Base-by-base conservation (phyloP, 805 yeast species). In the Yamadazyma ubonensis region DNA sequence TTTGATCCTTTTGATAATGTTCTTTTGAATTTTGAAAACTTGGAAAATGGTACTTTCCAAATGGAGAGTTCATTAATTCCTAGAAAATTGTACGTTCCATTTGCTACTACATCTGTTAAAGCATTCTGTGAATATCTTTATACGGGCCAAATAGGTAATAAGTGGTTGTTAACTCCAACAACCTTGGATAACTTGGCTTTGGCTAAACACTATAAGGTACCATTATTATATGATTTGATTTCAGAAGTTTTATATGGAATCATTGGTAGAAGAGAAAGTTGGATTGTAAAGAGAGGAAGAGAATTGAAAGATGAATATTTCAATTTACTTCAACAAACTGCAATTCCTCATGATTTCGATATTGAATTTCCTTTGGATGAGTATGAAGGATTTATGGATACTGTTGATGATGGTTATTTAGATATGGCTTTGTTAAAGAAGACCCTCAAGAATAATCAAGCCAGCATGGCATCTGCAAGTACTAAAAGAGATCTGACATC, bases 131-230 rank as follows among this genome's bases (percentile, higher is more conserved):
- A 85, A 53, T 86, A 79, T 55, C 66, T 86, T 40, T 83, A 81
- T 52, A 85, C 90, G 4, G 95, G 93, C 1, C 89, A 84, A 57
- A 76, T 86, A 16, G 87, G 87, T 18, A 78, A 81, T 38, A 81
- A 76, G 50, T 84, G 91, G 91, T 60, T 71, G n/a, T 59, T 85
- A 28, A 67, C 76, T 1, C 91, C 93, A 0, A 79, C 85, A 0
- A 75, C 84, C 0, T 66, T 83, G 28, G 88, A 83, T 48, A 70
- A 80, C 33, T 64, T 84, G 48, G 57, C 79, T 23, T 69, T 81
- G 52, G 72, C 90, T 2, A 81, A 81, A 49, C 70, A 77, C 44
- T 83, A 79, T 53, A 82, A 81, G 44, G 70, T 85, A 17, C 90
- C 91, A 2, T 61, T 85, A 36, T 63, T 86, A 19, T 82, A 81